Evolutionary conservation across 2,329 filamentous ascomycete species (phyloP).

Genomic region (Claviceps purpurea): DNA sequence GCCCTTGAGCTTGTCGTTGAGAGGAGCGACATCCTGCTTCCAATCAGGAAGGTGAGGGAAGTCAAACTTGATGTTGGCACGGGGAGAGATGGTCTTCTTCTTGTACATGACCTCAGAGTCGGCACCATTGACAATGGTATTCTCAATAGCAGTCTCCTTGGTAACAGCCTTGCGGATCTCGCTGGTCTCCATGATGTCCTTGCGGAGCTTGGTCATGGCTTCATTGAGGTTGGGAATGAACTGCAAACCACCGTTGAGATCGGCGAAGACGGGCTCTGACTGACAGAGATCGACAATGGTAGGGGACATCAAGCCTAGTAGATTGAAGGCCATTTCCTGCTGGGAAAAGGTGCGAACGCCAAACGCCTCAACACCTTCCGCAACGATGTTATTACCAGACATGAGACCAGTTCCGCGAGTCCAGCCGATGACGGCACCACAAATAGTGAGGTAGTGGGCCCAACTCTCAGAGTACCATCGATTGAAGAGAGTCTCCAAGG

Average conservation of each 20-base stretch:
- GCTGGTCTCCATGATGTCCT: constrained; percentile 88
- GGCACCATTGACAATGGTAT: constrained; percentile 93
- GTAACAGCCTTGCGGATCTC: constrained; percentile 87
- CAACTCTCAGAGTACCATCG: constrained; percentile 96
- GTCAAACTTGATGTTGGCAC: constrained; percentile 95
- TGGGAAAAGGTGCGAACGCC: constrained; percentile 98
- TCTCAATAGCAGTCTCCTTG: constrained; percentile 91
- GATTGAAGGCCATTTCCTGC: constrained; percentile 98
- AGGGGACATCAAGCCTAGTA: constrained; percentile 90
- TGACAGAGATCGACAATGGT: constrained; percentile 92
- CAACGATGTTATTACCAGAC: constrained; percentile 95
- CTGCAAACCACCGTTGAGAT: constrained; percentile 93
- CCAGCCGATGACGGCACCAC: constrained; percentile 97
- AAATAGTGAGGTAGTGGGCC: constrained; percentile 95
- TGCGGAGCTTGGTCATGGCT: constrained; percentile 83
- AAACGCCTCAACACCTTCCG: constrained; percentile 90
- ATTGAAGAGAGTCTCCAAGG: constrained; percentile 94
- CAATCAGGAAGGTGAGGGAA: constrained; percentile 87
- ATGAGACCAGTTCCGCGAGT: constrained; percentile 96
- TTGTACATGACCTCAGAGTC: constrained; percentile 86
- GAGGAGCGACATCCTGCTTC: constrained; percentile 78
- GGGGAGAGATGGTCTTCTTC: constrained; percentile 83
- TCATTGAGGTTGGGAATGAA: constrained; percentile 95
- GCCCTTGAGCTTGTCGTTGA: constrained; percentile 79
- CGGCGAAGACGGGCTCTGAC: constrained; percentile 86